Percentiles rank a stretch among this genome's conserved stretches.
phyloP scores from a whole-genome alignment of 768 basidiomycete species.

The Holtermanniella nyarrowii region DNA sequence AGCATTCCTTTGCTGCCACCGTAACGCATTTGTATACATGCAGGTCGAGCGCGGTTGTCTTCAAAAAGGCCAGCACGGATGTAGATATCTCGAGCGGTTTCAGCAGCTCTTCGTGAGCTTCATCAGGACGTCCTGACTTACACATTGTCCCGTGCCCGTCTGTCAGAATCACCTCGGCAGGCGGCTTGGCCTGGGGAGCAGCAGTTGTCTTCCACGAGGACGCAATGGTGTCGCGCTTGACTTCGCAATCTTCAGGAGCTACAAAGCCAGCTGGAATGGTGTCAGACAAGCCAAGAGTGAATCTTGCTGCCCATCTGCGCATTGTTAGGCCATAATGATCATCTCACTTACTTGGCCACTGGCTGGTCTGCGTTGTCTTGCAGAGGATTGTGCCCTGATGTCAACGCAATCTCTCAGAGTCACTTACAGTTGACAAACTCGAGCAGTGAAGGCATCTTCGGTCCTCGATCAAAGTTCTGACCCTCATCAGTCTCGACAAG shows the following conservation, averaged over 20 bases:
- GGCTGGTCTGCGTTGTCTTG: conserved; percentile 21
- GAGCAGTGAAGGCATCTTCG: conserved; percentile 8
- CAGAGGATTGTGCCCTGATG: conserved; percentile 21
- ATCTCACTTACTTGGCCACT: conserved; percentile 26
- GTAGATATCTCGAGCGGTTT: conserved; percentile 14
- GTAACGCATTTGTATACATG: conserved; percentile 25
- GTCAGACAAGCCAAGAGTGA: conserved; percentile 25
- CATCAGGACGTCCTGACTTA: conserved; percentile 4
- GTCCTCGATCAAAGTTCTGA: conserved; percentile 1
- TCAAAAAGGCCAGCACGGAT: conserved; percentile 1
- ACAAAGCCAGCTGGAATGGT: conserved; percentile 15
- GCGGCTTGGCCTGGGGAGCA: conserved; percentile 3
- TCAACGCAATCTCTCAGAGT: background rate
- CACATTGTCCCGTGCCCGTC: conserved; percentile 35
- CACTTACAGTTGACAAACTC: conserved; percentile 16
- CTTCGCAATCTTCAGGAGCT: conserved; percentile 1
- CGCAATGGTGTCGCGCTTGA: conserved; percentile 18
- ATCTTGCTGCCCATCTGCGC: conserved; percentile 25
- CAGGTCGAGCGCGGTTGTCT: conserved; percentile 8
- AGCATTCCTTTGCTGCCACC: conserved; percentile 30
- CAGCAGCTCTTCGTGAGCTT: conserved; percentile 9
- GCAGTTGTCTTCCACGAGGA: background rate
- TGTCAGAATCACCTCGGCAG: conserved; percentile 25
- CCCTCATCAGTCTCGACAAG: conserved; percentile 14
- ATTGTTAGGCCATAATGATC: background rate